A percentile compares a stretch with the other conserved stretches of the same genome.
Evolutionary conservation across 257 asterid species (phyloP).

Genomic region (Echites panduratus): DNA sequence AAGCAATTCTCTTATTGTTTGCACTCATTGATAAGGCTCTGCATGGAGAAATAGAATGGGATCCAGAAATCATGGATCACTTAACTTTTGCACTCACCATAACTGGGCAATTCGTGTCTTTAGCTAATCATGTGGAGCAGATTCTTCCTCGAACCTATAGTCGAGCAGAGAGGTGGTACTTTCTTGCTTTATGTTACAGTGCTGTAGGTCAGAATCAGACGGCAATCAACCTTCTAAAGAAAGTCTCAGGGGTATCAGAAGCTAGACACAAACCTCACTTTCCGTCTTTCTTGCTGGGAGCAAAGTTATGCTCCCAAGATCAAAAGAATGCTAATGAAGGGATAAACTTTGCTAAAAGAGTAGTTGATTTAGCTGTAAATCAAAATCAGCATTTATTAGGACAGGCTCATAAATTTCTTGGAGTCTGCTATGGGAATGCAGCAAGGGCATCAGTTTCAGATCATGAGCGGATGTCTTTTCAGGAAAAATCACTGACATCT

Average conservation of each 20-base stretch:
- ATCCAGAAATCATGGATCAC: constrained; percentile 65
- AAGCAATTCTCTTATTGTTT: constrained; percentile 69
- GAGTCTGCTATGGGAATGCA: constrained; percentile 73
- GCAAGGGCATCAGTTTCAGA: constrained; percentile 58
- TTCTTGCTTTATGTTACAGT: constrained; percentile 78
- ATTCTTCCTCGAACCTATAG: constrained; percentile 56
- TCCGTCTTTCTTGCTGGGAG: constrained; percentile 67
- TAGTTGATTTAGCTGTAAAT: constrained; percentile 27
- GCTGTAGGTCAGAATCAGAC: constrained; percentile 60
- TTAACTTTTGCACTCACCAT: constrained; percentile 62
- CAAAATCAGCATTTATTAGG: constrained; percentile 42
- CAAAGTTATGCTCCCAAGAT: constrained; percentile 64
- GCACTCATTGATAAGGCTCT: constrained; percentile 53
- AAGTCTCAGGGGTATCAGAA: constrained; percentile 50
- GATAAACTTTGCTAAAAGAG: constrained; percentile 44
- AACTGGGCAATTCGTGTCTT: constrained; percentile 44
- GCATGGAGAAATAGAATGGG: constrained; percentile 64
- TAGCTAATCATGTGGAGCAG: constrained; percentile 73
- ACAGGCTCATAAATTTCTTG: constrained; percentile 67
- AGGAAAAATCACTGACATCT: constrained; percentile 46
- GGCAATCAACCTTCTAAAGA: constrained; percentile 60
- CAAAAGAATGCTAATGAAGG: constrained; percentile 46
- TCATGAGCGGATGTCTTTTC: constrained; percentile 42
- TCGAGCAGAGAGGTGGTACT: constrained; percentile 75
- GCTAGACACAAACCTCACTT: constrained; percentile 38